Evolutionary conservation across 2,329 filamentous ascomycete genomes (phyloP), one percentile per base, ranked within the genome.

Genomic region (Sclerotinia spermophila): DNA sequence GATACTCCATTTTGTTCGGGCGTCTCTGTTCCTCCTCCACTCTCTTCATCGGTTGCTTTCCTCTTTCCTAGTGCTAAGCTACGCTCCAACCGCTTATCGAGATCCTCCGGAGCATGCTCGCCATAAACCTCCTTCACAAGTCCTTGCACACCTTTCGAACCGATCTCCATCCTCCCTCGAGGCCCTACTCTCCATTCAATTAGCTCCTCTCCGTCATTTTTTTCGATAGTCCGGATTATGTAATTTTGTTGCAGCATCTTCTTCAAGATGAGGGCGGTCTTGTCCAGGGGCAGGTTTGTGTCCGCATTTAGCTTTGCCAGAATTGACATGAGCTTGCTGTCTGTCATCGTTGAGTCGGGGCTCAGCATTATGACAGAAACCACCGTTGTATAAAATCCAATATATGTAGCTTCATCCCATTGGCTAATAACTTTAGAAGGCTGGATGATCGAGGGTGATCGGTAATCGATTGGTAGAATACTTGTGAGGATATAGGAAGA

Each of bases 101-200:
- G 78, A 74, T 89, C 86, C 4, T 85, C 82, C 2, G 82, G 82
- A 59, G 83, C 82, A 38, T 72, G 74, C 11, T 83, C 82, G 1
- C 84, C 87, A 78, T 88, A 91, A 0, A 90, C 83, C 68, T 85
- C 80, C 78, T 87, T 81, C 5, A 94, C 88, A 73, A 97, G 81
- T 0, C 88, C 89, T 27, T 89, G 87, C 19, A 96, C 91, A 0
- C 92, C 92, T 65, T 89, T 86, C n/a, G 89, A 84, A 0, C 92
- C 92, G 48, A 98, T 87, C 80, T 98, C 96, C 11, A 94, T 85
- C 81, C 92, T 96, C 8, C 92, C 95, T 33, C 96, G 86, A 8
- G 93, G 91, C 0, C 96, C 96, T 21, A 97, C 87, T 70, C 92
- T 87, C 86, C 93, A 99, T 62, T 92, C 94, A 11, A 93, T 85